phyloP scores from a whole-genome alignment of 2,329 filamentous ascomycete genomes.

The Cercospora sp. region DNA sequence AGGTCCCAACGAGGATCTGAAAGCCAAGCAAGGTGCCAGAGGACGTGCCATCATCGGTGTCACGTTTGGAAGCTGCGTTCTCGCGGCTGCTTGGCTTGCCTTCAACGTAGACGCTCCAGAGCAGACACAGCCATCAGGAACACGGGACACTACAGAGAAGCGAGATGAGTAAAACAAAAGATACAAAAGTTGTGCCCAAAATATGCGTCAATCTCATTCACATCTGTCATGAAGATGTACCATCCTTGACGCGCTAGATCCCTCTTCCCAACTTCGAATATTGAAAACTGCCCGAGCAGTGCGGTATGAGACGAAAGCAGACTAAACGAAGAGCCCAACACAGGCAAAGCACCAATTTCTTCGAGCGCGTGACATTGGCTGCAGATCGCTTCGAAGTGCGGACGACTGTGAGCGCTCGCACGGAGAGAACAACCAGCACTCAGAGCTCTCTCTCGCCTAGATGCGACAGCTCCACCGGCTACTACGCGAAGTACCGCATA shows the following conservation, averaged over 20 bases:
- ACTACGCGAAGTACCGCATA: neutral
- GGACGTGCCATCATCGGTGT: slow-evolving; percentile 51
- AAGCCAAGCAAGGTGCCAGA: slow-evolving; percentile 50
- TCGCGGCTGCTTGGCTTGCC: slow-evolving; percentile 40
- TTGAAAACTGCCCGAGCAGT: neutral
- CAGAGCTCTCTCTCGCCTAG: neutral
- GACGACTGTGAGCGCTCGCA: neutral
- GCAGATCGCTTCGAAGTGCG: neutral
- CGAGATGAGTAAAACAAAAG: neutral
- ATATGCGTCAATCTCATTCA: neutral
- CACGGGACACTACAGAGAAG: neutral
- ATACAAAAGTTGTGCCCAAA: neutral
- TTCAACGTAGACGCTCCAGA: slow-evolving; percentile 23
- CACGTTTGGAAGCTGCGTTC: slow-evolving; percentile 48
- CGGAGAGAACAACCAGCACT: neutral
- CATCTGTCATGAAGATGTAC: neutral
- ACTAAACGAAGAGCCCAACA: neutral
- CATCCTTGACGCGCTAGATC: neutral
- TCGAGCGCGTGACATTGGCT: neutral
- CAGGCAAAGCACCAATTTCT: neutral
- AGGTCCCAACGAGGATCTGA: slow-evolving; percentile 49
- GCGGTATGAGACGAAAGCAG: neutral
- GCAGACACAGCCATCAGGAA: neutral
- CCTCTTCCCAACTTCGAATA: neutral
- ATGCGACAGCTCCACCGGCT: neutral